These are phyloP conservation scores for Penicillium fimorum DNA, from an alignment of 495 filamentous ascomycete genomes.

Conservation along the genomic window DNA sequence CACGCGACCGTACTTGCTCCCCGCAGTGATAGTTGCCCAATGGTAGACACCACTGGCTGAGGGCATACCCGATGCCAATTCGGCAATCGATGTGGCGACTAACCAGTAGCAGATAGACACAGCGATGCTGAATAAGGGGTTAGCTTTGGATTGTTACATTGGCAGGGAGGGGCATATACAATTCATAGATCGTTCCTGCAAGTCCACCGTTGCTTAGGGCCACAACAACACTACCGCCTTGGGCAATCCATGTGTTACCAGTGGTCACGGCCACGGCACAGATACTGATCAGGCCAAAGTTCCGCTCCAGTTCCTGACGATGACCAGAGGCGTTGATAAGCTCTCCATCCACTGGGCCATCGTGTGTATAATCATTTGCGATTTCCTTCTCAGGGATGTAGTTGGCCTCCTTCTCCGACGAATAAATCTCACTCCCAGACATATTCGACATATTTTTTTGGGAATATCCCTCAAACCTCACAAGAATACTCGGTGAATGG, in stretches of 20 bases:
- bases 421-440: not conserved
- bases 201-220: slow-evolving; percentile 51
- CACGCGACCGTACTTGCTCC: slow-evolving; percentile 60
- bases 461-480: slow-evolving; percentile 1
- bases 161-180: slow-evolving; percentile 25
- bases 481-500: not conserved
- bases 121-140: slow-evolving; percentile 35
- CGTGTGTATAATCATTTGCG: slow-evolving; percentile 16
- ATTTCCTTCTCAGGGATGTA: slow-evolving; percentile 20
- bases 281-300: slow-evolving; percentile 58
- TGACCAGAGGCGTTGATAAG: slow-evolving; percentile 57
- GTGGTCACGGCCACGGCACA: slow-evolving; percentile 55
- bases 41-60: slow-evolving; percentile 81
- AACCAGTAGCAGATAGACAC: slow-evolving; percentile 53
- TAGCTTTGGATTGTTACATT: slow-evolving; percentile 2
- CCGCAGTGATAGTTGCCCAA: slow-evolving; percentile 76
- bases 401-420: not conserved
- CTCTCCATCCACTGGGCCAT: slow-evolving; percentile 18
- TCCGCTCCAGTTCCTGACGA: slow-evolving; percentile 57
- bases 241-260: slow-evolving; percentile 60
- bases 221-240: slow-evolving; percentile 50
- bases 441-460: not conserved
- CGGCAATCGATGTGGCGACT: slow-evolving; percentile 59
- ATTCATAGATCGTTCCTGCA: slow-evolving; percentile 53
- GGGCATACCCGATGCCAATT: slow-evolving; percentile 78